Evolutionary conservation across 75 land plant species (phyloP).

Genomic region (Pinus tabuliformis): DNA sequence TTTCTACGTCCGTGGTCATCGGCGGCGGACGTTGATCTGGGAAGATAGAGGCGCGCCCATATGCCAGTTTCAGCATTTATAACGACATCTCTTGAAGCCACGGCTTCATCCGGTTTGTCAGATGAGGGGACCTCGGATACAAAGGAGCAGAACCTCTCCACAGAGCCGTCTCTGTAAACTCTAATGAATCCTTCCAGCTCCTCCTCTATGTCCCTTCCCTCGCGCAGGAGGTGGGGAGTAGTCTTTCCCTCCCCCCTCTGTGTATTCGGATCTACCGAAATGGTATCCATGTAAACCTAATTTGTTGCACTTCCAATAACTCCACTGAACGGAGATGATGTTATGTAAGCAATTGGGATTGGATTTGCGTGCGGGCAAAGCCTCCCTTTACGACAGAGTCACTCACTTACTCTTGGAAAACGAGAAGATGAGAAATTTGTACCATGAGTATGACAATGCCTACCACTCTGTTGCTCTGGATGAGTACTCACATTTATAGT

Average conservation of each 20-base stretch:
- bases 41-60: constrained; percentile 51
- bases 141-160: constrained; percentile 32
- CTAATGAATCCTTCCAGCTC: constrained; percentile 49
- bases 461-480: no score
- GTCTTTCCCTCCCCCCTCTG: background rate
- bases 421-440: no score
- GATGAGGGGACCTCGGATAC: constrained; percentile 22
- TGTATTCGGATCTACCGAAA: background rate
- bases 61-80: constrained; percentile 21
- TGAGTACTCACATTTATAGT: no score
- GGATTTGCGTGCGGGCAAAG: no score
- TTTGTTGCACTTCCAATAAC: no score
- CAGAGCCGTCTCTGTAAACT: constrained; percentile 43
- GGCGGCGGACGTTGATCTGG: constrained; percentile 2
- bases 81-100: constrained; percentile 19
- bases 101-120: constrained; percentile 18
- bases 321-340: no score
- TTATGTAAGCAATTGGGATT: no score
- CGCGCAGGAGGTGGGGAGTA: background rate
- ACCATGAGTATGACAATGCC: no score
- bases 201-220: constrained; percentile 8
- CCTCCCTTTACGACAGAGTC: no score
- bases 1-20: constrained; percentile 19
- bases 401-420: no score
- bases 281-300: background rate